These are phyloP conservation scores for Trapa bicornis DNA, from an alignment of 345 rosid genomes.

Conservation along the genomic window DNA sequence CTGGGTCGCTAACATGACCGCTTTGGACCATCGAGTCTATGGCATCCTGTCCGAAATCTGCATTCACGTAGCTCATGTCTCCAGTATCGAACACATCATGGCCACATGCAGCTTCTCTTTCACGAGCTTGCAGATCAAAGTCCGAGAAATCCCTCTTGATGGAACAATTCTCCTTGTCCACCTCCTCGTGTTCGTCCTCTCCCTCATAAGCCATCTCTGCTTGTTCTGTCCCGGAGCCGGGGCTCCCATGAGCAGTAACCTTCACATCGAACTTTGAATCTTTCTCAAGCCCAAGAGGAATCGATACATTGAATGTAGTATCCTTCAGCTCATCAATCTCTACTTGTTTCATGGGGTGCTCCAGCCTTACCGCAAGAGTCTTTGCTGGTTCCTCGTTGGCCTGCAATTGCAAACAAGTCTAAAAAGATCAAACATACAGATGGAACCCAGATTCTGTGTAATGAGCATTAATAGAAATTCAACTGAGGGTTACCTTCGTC, in stretches of 20 bases:
- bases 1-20: conserved; percentile 86
- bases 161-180: conserved; percentile 27
- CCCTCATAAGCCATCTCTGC: conserved; percentile 52
- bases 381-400: conserved; percentile 6
- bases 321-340: conserved; percentile 30
- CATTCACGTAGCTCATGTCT: conserved; percentile 2
- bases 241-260: conserved; percentile 23
- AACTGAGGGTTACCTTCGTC: conserved; percentile 34
- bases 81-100: conserved; percentile 10
- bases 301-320: conserved; percentile 21
- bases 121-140: conserved; percentile 32
- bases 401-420: neutral
- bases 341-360: conserved; percentile 43
- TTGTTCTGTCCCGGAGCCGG: conserved; percentile 19
- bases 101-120: neutral
- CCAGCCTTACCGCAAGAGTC: conserved; percentile 34
- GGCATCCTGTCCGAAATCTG: neutral
- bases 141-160: conserved; percentile 46
- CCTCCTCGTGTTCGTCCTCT: conserved; percentile 51
- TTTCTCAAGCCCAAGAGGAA: conserved; percentile 13
- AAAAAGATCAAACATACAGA: neutral
- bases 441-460: neutral
- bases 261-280: conserved; percentile 15
- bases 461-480: conserved; percentile 1
- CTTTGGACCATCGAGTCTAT: conserved; percentile 18